Evolutionary conservation across 148 eudicot species (phyloP).

Genomic region (Vaccinium corymbosum): DNA sequence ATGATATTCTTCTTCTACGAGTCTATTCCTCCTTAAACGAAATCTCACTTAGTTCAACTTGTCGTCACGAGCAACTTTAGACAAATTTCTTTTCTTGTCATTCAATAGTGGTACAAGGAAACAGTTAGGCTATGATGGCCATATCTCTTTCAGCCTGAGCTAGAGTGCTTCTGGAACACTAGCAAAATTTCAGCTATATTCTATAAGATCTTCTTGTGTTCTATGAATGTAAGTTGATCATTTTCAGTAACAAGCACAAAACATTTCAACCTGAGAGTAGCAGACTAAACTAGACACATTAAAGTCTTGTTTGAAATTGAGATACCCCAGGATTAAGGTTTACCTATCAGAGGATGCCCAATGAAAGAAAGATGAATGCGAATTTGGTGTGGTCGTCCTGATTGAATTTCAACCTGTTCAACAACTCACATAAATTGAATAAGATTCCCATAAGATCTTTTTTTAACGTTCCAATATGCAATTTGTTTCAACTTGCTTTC

Average conservation of each 20-base stretch:
- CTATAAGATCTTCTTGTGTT: neutral
- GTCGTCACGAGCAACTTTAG: neutral
- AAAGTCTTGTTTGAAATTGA: neutral
- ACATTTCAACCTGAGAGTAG: neutral
- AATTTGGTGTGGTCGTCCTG: conserved; percentile 98
- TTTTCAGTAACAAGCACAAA: neutral
- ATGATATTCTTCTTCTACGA: neutral
- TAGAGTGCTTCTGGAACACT: neutral
- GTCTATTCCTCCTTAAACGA: conserved; percentile 1
- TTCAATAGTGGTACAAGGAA: neutral
- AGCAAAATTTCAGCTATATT: neutral
- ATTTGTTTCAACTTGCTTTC: neutral
- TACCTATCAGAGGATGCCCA: conserved; percentile 87
- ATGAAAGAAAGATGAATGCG: conserved; percentile 92
- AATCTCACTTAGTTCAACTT: neutral
- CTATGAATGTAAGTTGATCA: neutral
- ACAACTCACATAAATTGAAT: conserved; percentile 14
- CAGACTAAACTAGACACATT: conserved; percentile 1
- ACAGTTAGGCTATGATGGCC: neutral
- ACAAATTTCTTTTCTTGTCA: neutral
- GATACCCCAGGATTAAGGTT: conserved; percentile 10
- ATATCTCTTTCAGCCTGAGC: neutral
- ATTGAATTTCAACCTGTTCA: conserved; percentile 83
- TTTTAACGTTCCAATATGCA: neutral
- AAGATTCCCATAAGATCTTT: neutral